Evolutionary conservation across 495 filamentous ascomycete genomes (phyloP), one percentile per base, ranked within the genome.

Genomic region (Trichoderma orchidacearum): DNA sequence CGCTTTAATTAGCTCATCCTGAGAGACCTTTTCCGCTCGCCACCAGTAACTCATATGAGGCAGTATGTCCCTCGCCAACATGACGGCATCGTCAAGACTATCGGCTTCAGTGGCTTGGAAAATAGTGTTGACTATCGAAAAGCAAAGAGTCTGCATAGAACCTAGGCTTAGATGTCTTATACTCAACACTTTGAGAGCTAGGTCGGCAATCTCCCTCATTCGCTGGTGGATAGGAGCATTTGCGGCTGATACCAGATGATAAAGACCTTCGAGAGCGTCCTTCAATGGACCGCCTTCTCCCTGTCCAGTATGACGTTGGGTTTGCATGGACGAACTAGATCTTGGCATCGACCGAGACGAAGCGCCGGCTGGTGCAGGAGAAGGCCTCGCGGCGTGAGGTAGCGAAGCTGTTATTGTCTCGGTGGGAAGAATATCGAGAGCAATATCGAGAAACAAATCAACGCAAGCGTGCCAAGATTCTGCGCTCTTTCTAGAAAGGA

Each of bases 21-120:
- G 83, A 11, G 72, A 71, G 29, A 81, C 70, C 51, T 89, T 85
- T 31, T 80, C 78, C 53, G 78, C 68, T 55, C 76, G 71, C 93
- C 93, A 96, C 61, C 87, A 75, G 18, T 80, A 73, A 28, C 76
- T 80, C 48, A 96, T 79, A 31, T 89, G 64, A 3, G 89, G 88
- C 21, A 95, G 63, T 50, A 92, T 61, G 17, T 80, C 75, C 32
- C 74, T 64, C 48, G 85, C 67, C 27, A 82, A 69, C 32, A 70
- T 73, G 58, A 77, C 75, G 12, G 81, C 78, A 27, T 94, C 71
- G 13, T 76, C 65, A 17, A 82, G 75, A 56, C 86, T 77, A 62
- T 94, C 86, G 31, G 82, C 80, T 35, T 87, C 72, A 2, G 82
- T 79, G 60, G 72, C 80, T 30, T 71, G 71, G 38, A 93, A 66